phyloP scores from a whole-genome alignment of 164 flowering plant genomes.

The Dillenia turbinata region DNA sequence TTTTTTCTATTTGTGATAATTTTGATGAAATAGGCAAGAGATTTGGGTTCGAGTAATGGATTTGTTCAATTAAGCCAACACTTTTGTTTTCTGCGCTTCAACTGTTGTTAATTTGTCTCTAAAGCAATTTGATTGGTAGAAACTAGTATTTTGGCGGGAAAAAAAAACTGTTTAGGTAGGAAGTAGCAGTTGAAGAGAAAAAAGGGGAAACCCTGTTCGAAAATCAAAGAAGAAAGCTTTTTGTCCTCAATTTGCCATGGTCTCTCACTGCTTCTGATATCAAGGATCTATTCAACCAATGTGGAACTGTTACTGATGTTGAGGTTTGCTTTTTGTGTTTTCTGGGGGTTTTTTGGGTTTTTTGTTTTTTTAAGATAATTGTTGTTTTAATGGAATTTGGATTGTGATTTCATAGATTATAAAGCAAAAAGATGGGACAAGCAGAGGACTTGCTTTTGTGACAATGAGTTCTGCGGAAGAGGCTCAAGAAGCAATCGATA shows the following conservation, averaged over 20 bases:
- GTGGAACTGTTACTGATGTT: conserved; percentile 66
- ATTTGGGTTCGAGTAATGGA: too few species aligned
- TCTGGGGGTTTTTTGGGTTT: not conserved
- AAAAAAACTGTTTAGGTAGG: too few species aligned
- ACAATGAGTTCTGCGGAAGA: conserved; percentile 68
- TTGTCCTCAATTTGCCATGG: conserved; percentile 67
- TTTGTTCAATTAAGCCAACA: too few species aligned
- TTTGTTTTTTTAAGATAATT: not conserved
- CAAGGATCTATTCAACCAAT: conserved; percentile 56
- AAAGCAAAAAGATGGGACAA: conserved; percentile 65
- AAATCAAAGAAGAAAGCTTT: conserved; percentile 53
- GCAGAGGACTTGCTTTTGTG: conserved; percentile 71
- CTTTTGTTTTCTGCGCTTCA: too few species aligned
- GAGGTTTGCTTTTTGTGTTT: conserved; percentile 41
- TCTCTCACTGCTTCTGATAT: conserved; percentile 50
- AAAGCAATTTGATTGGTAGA: too few species aligned
- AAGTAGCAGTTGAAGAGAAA: conserved; percentile 20
- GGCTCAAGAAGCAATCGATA: conserved; percentile 65
- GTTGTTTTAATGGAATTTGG: conserved; percentile 3
- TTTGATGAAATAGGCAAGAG: too few species aligned
- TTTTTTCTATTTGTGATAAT: too few species aligned
- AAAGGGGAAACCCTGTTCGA: conserved; percentile 21
- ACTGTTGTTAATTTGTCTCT: too few species aligned
- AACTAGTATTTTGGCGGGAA: too few species aligned
- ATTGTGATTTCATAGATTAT: conserved; percentile 43